These are phyloP conservation scores for Neonectria hederae DNA, from an alignment of 2,329 filamentous ascomycete species.

Conservation along the genomic window DNA sequence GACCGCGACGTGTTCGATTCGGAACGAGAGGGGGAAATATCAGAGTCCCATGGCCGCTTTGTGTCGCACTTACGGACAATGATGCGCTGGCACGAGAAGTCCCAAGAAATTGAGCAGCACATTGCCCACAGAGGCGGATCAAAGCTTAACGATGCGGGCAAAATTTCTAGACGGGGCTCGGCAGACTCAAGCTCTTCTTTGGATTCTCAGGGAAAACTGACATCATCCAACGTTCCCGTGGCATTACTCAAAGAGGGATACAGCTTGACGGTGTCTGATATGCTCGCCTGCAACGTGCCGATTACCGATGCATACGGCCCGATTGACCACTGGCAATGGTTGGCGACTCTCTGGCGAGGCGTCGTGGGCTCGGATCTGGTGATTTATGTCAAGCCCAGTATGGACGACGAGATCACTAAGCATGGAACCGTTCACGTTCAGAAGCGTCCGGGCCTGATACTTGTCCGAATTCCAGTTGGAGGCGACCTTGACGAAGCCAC, in stretches of 20 bases:
- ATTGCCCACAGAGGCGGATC: slow-evolving; percentile 48
- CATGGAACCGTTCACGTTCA: slow-evolving; percentile 64
- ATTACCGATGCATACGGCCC: slow-evolving; percentile 81
- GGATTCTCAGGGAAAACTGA: slow-evolving; percentile 16
- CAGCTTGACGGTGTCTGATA: slow-evolving; percentile 80
- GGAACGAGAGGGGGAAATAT: slow-evolving; percentile 27
- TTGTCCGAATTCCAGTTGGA: slow-evolving; percentile 59
- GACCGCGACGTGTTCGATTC: slow-evolving; percentile 20
- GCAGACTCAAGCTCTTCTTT: slow-evolving; percentile 11
- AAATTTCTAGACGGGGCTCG: slow-evolving; percentile 24
- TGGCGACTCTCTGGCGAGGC: slow-evolving; percentile 91
- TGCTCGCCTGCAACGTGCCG: slow-evolving; percentile 76
- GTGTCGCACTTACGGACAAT: slow-evolving; percentile 74
- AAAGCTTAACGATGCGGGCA: slow-evolving; percentile 21
- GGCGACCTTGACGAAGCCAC: slow-evolving; percentile 71
- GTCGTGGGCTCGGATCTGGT: slow-evolving; percentile 84
- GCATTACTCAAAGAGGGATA: slow-evolving; percentile 81
- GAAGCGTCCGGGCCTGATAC: slow-evolving; percentile 61
- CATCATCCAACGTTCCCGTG: slow-evolving; percentile 64
- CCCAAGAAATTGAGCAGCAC: slow-evolving; percentile 71
- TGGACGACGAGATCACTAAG: slow-evolving; percentile 49
- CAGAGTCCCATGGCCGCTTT: slow-evolving; percentile 53
- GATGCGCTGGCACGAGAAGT: slow-evolving; percentile 78
- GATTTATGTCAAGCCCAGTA: slow-evolving; percentile 66
- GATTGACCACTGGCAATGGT: slow-evolving; percentile 97